Evolutionary conservation across 805 yeast species (phyloP), one percentile per base, ranked within the genome.

Genomic region (Pichia scutulata): DNA sequence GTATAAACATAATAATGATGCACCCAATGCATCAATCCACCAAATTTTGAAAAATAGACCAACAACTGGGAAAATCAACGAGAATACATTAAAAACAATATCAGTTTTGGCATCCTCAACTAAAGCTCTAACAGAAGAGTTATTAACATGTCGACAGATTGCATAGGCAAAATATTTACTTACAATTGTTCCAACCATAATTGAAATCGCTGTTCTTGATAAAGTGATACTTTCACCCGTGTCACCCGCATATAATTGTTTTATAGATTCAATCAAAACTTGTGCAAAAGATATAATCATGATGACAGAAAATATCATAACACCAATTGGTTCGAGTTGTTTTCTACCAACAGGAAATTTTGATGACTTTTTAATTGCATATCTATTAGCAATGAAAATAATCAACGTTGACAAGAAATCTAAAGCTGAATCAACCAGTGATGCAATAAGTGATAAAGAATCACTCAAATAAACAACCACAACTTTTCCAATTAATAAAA

Each of bases 71-170:
- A 86, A 84, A 16, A 86, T 53, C 24, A 86, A 73, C 1, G 93
- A 85, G 41, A 84, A 83, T 1, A 74, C 59, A 67, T 86, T 86
- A 71, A 86, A 86, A 3, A 85, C 75, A 30, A 86, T 77, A 64
- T 86, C 95, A 0, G 90, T 86, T 65, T 75, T 72, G 0, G 93
- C 93, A 66, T 86, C 95, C 64, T 85, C 92, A 2, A 90, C 87
- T 49, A 86, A 69, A 0, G 95, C 95, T 60, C 81, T 84, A 2
- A 86, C 83, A 0, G 89, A 80, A 18, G 84, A 76, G 16, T 88
- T 82, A 18, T 73, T 67, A 53, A 84, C 75, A 14, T 70, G 66
- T 39, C 75, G 68, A 60, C 92, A 86, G 79, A 86, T 78, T 13
- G 76, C 26, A 73, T 78, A 86, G 57, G 89, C 81, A 1, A 70